A percentile compares a stretch with the other conserved stretches of the same genome.
Evolutionary conservation across 768 basidiomycete species (phyloP).

Genomic region (Leccinum subtestaceum): DNA sequence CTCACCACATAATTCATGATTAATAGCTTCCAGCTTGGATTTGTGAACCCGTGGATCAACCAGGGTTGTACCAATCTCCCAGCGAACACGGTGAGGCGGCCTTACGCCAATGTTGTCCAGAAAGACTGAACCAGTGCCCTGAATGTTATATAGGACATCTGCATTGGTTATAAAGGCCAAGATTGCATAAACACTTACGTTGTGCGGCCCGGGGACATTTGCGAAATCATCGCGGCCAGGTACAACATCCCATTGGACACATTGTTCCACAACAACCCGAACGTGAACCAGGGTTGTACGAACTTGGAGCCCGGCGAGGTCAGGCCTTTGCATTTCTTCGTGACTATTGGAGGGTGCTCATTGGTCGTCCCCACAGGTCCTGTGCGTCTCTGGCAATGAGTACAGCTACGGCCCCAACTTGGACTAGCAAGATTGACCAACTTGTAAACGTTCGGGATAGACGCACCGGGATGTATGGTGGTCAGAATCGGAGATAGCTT

Average conservation of each 20-base stretch:
- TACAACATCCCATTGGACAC: not conserved
- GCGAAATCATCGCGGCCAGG: not conserved
- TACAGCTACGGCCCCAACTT: not conserved
- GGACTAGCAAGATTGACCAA: not conserved
- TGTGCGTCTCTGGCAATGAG: not conserved
- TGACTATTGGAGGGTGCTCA: not conserved
- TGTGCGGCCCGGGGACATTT: not conserved
- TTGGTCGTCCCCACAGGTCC: not conserved
- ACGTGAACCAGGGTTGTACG: not conserved
- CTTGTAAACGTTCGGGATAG: not conserved
- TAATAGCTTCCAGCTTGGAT: conserved; percentile 55
- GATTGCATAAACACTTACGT: conserved; percentile 42
- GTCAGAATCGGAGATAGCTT: no score
- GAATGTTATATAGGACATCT: conserved; percentile 38
- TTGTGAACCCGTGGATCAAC: conserved; percentile 46
- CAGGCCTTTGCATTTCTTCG: not conserved
- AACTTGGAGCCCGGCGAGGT: not conserved
- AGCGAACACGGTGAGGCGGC: conserved; percentile 23
- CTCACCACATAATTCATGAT: not conserved
- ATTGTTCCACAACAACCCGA: not conserved
- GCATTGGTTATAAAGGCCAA: conserved; percentile 51
- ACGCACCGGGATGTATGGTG: not conserved
- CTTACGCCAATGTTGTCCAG: not conserved
- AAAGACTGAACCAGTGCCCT: not conserved
- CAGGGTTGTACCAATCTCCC: no score